Evolutionary conservation across 1,284 basidiomycete species (phyloP), one percentile per base, ranked within the genome.

Genomic region (Porodaedalea pini): DNA sequence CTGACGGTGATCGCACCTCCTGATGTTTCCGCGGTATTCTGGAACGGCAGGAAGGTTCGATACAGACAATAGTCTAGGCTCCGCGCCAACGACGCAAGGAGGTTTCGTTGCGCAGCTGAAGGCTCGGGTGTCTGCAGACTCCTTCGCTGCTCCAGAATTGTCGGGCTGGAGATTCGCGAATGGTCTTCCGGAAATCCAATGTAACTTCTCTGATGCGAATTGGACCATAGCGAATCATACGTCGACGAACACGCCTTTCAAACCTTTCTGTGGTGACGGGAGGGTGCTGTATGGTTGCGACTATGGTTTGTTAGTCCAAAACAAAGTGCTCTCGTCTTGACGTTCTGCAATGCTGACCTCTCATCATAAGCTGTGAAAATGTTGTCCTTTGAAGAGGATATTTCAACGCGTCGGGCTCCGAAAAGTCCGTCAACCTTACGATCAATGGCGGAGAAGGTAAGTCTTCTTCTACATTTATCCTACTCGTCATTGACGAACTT

Each of bases 351-450:
- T 43, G 21, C 39, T 49, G 10, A 31, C 25, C 15, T 17, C n/a
- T 11, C 36, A 27, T 43, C 4, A 39, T 59, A 89, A n/a, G 89
- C 70, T 90, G 89, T 61, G 88, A 91, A 69, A 88, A 89, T 63
- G 74, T 78, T 8, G 84, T 91, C 23, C 71, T 93, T 10, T 93
- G 88, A 88, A 78, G 89, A 45, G 90, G 90, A 0, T 85, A 89
- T 67, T 93, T 93, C 69, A 75, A 71, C 13, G 80, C 79, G 0
- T 82, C 78, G 0, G 81, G 82, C 4, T 65, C 67, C 1, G 81
- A 83, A 64, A 81, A 77, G 58, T 85, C 78, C 21, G 79, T 85
- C 13, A 86, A 88, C 60, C 69, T 92, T 5, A 84, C 83, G 0
- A 84, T 92, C 64, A 89, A 90, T 62, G 90, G 90, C 8, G 90